Evolutionary conservation across 306 rosid species (phyloP), one percentile per base, ranked within the genome.

Genomic region (Quercus ilex): DNA sequence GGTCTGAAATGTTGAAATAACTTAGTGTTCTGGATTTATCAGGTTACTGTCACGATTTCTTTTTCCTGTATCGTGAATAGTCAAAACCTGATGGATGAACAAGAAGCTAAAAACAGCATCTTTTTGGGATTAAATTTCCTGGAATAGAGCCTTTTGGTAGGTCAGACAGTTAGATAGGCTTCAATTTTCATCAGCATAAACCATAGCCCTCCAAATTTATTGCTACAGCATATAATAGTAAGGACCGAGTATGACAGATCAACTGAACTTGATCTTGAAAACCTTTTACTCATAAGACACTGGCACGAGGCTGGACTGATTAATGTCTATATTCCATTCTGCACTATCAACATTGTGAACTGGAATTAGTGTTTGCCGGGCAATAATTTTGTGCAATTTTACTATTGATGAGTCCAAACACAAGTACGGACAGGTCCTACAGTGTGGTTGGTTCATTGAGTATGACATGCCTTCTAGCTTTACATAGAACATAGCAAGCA

Each of bases 321-420:
- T 78, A 78, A 76, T 77, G 89, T 81, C 92, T 78, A 78, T 67
- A 76, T 87, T 79, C 79, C 71, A 78, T 20, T 55, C 76, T 51
- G 19, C 63, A 31, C 71, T 38, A 4, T 73, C 80, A 64, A 80
- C 18, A 71, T 60, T 76, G 81, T 77, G 73, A 86, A 80, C 55
- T 65, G 74, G 87, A 74, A 76, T 76, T 60, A 57, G 70, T 79
- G 65, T 67, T 74, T 86, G 87, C 82, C 75, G 74, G 71, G 76
- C 84, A 90, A 90, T 87, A 78, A 86, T 86, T 89, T 49, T 69
- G 64, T 51, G 15, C 38, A 74, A 38, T 69, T 82, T 83, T 80
- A 77, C 85, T 65, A 79, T 83, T 75, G 58, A 74, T 72, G 74
- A 79, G 81, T 43, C 74, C 82, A 67, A 31, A 43, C 33, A 52